Evolutionary conservation across 1,284 basidiomycete genomes (phyloP).

Genomic region (Heliocybe sulcata): DNA sequence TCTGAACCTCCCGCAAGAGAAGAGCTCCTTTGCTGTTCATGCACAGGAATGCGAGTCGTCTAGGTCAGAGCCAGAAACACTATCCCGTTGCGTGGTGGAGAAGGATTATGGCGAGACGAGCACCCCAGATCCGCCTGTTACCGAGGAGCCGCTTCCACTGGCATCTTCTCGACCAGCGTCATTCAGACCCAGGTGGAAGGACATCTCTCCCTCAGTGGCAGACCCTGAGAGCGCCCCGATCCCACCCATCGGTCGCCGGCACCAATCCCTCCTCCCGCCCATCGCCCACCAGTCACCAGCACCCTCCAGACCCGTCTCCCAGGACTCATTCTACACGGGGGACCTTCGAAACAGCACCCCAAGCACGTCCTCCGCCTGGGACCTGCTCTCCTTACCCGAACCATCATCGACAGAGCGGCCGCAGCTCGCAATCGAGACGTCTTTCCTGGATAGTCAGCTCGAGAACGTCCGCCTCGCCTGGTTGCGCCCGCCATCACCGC

Average conservation of each 20-base stretch:
- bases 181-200: too few species aligned
- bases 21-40: background rate
- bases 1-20: background rate
- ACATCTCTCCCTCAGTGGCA: too few species aligned
- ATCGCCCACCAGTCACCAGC: too few species aligned
- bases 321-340: too few species aligned
- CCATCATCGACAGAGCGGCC: background rate
- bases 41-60: background rate
- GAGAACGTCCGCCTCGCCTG: background rate
- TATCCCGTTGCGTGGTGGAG: background rate
- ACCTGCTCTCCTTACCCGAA: background rate
- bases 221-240: too few species aligned
- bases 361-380: too few species aligned
- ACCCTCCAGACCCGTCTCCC: too few species aligned
- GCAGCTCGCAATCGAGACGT: background rate
- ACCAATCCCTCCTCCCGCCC: too few species aligned
- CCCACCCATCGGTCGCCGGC: too few species aligned
- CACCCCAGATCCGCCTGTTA: background rate
- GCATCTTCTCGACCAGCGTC: background rate
- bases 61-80: background rate
- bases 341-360: too few species aligned
- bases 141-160: background rate
- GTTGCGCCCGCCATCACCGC: background rate
- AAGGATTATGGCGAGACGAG: background rate
- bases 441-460: background rate